Evolutionary conservation across 371 early-diverging fungal species (phyloP).

Genomic region (Polyrhizophydium stewartii): DNA sequence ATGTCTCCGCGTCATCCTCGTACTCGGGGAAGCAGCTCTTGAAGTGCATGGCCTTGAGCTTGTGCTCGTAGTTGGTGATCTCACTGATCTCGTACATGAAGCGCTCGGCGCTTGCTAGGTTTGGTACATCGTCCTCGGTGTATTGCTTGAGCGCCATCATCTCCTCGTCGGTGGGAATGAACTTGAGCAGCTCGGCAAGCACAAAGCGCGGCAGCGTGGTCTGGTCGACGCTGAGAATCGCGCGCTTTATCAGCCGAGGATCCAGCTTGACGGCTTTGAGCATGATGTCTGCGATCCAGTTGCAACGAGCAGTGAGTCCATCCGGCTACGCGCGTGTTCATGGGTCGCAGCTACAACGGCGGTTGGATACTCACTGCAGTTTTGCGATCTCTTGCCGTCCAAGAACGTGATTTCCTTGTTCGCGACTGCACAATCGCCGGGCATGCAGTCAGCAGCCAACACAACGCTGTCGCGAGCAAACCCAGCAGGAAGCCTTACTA

Average conservation of each 20-base stretch:
- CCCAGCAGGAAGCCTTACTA: background rate
- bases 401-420: slow-evolving; percentile 44
- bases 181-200: slow-evolving; percentile 40
- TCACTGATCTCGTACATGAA: slow-evolving; percentile 36
- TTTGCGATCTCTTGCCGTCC: slow-evolving; percentile 47
- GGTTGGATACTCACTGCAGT: slow-evolving; percentile 22
- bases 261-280: slow-evolving; percentile 42
- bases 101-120: slow-evolving; percentile 41
- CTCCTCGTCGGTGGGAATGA: slow-evolving; percentile 49
- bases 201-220: slow-evolving; percentile 26
- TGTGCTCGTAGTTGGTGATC: slow-evolving; percentile 32
- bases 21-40: slow-evolving; percentile 31
- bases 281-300: slow-evolving; percentile 38
- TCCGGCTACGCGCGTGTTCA: too few relatives aligned
- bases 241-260: slow-evolving; percentile 26
- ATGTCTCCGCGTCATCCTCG: slow-evolving; percentile 36
- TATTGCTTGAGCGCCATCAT: slow-evolving; percentile 25
- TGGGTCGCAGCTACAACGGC: too few relatives aligned
- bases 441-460: background rate
- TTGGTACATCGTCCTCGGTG: slow-evolving; percentile 26
- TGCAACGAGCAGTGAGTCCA: too few relatives aligned
- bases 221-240: slow-evolving; percentile 30
- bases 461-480: too few relatives aligned
- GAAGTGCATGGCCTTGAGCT: slow-evolving; percentile 42
- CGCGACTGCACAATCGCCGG: slow-evolving; percentile 8